Evolutionary conservation across 2,329 filamentous ascomycete genomes (phyloP).

Genomic region (Simplicillium aogashimaense): DNA sequence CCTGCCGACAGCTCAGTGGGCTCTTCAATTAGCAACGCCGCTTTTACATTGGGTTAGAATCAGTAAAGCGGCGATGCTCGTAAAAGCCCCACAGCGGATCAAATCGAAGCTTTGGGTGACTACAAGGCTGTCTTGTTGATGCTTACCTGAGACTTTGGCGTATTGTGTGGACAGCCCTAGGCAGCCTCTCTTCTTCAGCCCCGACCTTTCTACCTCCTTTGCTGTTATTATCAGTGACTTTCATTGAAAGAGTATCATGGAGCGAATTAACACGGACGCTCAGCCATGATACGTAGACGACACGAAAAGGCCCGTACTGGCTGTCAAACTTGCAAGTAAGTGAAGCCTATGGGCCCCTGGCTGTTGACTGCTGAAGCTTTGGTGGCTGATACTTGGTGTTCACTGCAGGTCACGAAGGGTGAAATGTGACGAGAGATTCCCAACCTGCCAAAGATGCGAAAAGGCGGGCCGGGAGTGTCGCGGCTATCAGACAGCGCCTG

Average conservation of each 20-base stretch:
- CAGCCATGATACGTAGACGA: constrained; percentile 14
- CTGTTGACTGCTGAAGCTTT: constrained; percentile 1
- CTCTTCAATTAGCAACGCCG: no score
- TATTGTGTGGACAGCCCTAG: no score
- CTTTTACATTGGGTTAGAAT: no score
- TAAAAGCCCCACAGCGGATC: background rate
- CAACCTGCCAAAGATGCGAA: constrained; percentile 38
- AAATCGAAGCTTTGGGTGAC: background rate
- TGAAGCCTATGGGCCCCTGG: constrained; percentile 7
- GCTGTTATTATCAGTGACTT: no score
- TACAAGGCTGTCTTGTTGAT: background rate
- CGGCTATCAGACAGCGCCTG: constrained; percentile 34
- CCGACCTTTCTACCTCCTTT: no score
- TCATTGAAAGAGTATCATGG: background rate
- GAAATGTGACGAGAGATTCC: constrained; percentile 47
- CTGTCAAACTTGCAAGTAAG: constrained; percentile 45
- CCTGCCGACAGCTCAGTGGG: no score
- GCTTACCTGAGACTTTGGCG: background rate
- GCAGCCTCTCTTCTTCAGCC: no score
- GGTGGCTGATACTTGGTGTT: background rate
- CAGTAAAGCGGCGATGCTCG: background rate
- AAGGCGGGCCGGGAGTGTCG: constrained; percentile 44
- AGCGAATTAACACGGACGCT: background rate
- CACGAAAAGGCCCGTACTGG: constrained; percentile 31
- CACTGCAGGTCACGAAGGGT: constrained; percentile 38